Evolutionary conservation across 2,329 filamentous ascomycete genomes (phyloP), one percentile per base, ranked within the genome.

Genomic region (Pezizomycotina sp.): DNA sequence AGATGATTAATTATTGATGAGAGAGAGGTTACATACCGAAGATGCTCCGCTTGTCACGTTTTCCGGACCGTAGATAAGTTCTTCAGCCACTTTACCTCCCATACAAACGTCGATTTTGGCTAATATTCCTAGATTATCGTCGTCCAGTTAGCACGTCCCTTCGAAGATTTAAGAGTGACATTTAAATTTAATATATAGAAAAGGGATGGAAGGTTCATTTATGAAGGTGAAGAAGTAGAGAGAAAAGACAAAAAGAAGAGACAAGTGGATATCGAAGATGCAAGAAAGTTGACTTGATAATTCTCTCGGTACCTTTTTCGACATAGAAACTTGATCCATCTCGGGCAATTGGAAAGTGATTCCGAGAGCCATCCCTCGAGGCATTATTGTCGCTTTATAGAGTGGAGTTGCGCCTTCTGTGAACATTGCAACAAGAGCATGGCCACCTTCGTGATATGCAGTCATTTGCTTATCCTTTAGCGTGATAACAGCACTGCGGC

Each of bases 311-410:
- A 40, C 80, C 36, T 72, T 71, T 50, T 83, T 82, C n/a, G 78
- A 78, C 58, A 74, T 73, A 8, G 81, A 89, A 52, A 92, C 83
- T 58, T 84, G 83, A 60, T 93, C 84, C 65, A 92, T 83, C 54
- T 89, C 77, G 0, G 84, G 84, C 15, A 98, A 65, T 57, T 77
- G 77, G 47, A 79, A 78, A 0, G 89, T 98, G 46, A 92, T 71
- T 43, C 89, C 89, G 5, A 95, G 66, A 15, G 79, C 71, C 51
- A 75, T 74, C 7, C 89, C 89, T 52, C 91, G 77, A 34, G 89
- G 84, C 52, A 98, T 77, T 50, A 98, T 91, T 1, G 89, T 98
- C 31, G 92, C 84, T 61, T 98, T 98, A 68, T 98, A 93, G 2
- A 98, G 66, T 20, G 77, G 78, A 46, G 68, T 75, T 34, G 77